Evolutionary conservation across 2,329 filamentous ascomycete species (phyloP).

Genomic region (Scedosporium minutisporum): DNA sequence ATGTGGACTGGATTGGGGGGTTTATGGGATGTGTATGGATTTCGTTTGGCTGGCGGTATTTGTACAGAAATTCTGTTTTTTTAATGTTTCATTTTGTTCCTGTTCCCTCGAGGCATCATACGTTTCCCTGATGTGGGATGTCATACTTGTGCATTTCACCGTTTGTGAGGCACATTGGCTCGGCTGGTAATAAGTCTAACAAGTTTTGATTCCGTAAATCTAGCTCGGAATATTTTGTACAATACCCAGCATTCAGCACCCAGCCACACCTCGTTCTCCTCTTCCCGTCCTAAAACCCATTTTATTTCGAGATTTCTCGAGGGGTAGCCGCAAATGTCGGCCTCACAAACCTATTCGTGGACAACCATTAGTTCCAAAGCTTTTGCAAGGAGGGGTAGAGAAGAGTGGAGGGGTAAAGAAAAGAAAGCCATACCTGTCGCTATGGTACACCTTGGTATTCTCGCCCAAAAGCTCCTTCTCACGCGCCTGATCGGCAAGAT

Average conservation of each 20-base stretch:
- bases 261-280: neutral
- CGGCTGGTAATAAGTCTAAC: neutral
- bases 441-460: conserved; percentile 78
- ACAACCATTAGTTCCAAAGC: neutral
- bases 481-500: conserved; percentile 76
- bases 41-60: too few relatives aligned
- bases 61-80: neutral
- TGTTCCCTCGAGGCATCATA: too few relatives aligned
- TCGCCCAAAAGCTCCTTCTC: conserved; percentile 86
- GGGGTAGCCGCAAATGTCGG: conserved; percentile 71
- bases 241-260: conserved; percentile 6
- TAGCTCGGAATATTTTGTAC: conserved; percentile 9
- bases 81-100: too few relatives aligned
- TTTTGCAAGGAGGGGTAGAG: neutral
- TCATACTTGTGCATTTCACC: too few relatives aligned
- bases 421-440: conserved; percentile 58
- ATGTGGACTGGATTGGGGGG: neutral
- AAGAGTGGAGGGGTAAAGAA: neutral
- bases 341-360: conserved; percentile 57
- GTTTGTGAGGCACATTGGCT: too few relatives aligned
- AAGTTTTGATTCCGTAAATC: neutral
- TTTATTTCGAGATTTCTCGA: conserved; percentile 48
- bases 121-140: too few relatives aligned
- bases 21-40: neutral
- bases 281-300: neutral